Base-by-base conservation (phyloP, 768 basidiomycete genomes). In the Pulveroboletus sp. region DNA sequence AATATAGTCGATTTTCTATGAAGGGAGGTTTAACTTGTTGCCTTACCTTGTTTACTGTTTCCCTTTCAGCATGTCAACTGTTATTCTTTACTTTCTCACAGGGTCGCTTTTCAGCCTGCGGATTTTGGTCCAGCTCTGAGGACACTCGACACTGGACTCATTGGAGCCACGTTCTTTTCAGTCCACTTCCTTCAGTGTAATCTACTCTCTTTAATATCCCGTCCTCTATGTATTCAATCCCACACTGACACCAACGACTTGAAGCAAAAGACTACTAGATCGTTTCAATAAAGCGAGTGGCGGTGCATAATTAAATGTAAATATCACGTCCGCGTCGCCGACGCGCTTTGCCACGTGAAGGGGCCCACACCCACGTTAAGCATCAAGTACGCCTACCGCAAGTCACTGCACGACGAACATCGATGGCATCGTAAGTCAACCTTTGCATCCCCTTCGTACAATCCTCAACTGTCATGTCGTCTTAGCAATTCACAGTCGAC, bases 1-100 rank as follows among this genome's bases (percentile, higher is more conserved):
- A 48, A 81, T 82, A 53, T 83, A 68, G 65, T 17, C 54, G 31
- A 37, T 38, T 39, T 42, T 40, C 36, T 54, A 49, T 57, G 59
- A 57, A 49, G 43, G 51, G 50, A 14, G 37, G 26, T 32, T 18
- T 39, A 7, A 27, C 11, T 30, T 36, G 21, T 21, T 21, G 21
- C 21, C 21, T 21, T 21, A 26, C 43, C 4, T 13, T 40, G 26
- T 45, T 50, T 47, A 11, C 43, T 57, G 14, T 33, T 9, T 14
- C 43, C 17, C 21, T 38, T 43, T 35, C 39, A 50, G 11, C 24
- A 27, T 10, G 47, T 21, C 5, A n/a, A 17, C 28, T 24, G n/a
- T 36, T 35, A 27, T 40, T 43, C 42, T 46, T 52, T 54, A 37
- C 15, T 24, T n/a, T 39, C 35, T 15, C 18, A 24, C 39, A 2